phyloP scores from a whole-genome alignment of 2,329 filamentous ascomycete genomes.

The Fusarium vanettenii region DNA sequence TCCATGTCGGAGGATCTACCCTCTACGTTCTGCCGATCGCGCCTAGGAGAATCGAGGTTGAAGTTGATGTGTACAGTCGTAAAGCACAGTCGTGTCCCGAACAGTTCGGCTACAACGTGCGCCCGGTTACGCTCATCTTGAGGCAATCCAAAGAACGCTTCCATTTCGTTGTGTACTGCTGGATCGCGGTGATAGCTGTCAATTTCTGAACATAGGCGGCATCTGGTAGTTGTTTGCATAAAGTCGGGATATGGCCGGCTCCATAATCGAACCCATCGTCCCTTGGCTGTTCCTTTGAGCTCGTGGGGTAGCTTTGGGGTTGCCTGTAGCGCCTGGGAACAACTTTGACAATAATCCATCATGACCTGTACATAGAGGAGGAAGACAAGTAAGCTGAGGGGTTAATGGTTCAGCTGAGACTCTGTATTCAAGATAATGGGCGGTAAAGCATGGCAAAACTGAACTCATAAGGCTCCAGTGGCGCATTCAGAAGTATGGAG shows the following conservation, averaged over 20 bases:
- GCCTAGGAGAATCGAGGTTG: background rate
- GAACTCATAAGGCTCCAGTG: too few species aligned
- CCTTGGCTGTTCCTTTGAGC: background rate
- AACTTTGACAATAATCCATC: background rate
- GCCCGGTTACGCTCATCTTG: background rate
- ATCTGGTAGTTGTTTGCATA: background rate
- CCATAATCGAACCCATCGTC: background rate
- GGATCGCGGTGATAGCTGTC: background rate
- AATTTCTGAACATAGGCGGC: background rate
- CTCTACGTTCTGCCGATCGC: too few species aligned
- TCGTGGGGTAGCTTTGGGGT: background rate
- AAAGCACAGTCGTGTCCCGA: background rate
- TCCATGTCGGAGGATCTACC: too few species aligned
- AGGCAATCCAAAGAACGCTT: background rate
- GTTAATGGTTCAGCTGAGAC: background rate
- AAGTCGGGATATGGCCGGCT: background rate
- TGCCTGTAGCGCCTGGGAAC: background rate
- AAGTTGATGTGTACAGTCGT: background rate
- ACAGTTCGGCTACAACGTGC: background rate
- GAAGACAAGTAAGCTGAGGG: background rate
- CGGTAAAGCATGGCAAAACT: background rate
- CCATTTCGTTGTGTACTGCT: background rate
- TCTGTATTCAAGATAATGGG: background rate
- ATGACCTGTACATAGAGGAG: background rate
- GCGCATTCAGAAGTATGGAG: too few species aligned